Percentiles rank a stretch among this genome's conserved stretches.
Evolutionary conservation across 768 basidiomycete species (phyloP).

Genomic region (Lentinus tigrinus): DNA sequence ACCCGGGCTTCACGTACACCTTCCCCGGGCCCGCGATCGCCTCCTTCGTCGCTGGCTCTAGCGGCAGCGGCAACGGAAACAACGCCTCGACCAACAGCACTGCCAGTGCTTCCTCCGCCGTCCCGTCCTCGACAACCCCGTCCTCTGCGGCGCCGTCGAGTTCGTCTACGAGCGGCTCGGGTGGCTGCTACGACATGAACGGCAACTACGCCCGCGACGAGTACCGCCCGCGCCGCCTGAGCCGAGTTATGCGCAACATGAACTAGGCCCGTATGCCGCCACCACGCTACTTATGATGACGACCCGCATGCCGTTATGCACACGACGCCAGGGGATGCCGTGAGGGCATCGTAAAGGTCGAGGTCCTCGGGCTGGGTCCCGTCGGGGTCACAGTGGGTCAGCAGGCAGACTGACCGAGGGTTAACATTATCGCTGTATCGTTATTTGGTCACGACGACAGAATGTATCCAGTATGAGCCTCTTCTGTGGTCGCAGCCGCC

Average conservation of each 20-base stretch:
- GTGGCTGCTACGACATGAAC: slow-evolving; percentile 1
- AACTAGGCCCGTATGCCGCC: neutral
- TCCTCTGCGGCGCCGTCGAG: neutral
- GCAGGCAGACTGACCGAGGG: too few species aligned
- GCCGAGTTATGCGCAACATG: slow-evolving; percentile 7
- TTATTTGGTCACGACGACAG: too few species aligned
- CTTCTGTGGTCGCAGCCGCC: too few species aligned
- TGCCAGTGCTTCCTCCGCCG: neutral
- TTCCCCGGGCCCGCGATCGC: slow-evolving; percentile 26
- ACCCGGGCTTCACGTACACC: slow-evolving; percentile 19
- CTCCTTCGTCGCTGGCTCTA: slow-evolving; percentile 2
- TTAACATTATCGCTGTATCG: too few species aligned
- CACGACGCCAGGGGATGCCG: too few species aligned
- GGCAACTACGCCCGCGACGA: neutral
- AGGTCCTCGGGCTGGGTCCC: too few species aligned
- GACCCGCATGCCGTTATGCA: too few species aligned
- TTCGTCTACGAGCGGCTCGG: neutral
- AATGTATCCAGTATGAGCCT: too few species aligned
- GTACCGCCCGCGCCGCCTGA: slow-evolving; percentile 5
- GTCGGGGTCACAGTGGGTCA: too few species aligned
- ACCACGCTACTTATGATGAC: too few species aligned
- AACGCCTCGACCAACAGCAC: neutral
- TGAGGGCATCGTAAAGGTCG: too few species aligned
- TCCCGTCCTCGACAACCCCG: neutral
- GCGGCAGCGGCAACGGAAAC: neutral